phyloP scores from a whole-genome alignment of 2,329 filamentous ascomycete species.

The Colletotrichum kahawae region DNA sequence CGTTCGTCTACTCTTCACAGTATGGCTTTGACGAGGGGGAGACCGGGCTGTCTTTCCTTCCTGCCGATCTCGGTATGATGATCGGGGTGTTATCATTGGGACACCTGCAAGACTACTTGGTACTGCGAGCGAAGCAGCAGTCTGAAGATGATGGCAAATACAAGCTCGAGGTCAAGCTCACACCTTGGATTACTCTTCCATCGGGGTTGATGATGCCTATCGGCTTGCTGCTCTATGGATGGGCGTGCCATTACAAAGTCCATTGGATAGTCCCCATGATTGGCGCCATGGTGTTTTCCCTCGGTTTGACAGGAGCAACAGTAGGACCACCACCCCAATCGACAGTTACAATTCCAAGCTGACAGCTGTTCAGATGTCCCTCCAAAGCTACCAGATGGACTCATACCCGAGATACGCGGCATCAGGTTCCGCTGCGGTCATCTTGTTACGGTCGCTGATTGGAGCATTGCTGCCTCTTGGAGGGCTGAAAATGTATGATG shows the following conservation, averaged over 20 bases:
- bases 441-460: constrained; percentile 40
- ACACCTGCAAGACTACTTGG: constrained; percentile 33
- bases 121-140: constrained; percentile 22
- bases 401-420: constrained; percentile 46
- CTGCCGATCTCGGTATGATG: constrained; percentile 52
- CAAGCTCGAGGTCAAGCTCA: constrained; percentile 34
- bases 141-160: constrained; percentile 27
- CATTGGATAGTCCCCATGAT: constrained; percentile 63
- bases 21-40: constrained; percentile 55
- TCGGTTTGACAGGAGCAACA: constrained; percentile 42
- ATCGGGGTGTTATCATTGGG: constrained; percentile 44
- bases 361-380: constrained; percentile 36
- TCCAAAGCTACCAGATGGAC: constrained; percentile 69
- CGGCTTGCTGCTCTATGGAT: constrained; percentile 65
- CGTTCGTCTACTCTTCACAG: constrained; percentile 51
- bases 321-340: not conserved
- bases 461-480: constrained; percentile 44
- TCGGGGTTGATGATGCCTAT: constrained; percentile 38
- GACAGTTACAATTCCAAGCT: not conserved
- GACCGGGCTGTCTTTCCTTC: constrained; percentile 57
- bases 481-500: constrained; percentile 40
- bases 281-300: constrained; percentile 46
- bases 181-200: constrained; percentile 27
- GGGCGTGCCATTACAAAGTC: constrained; percentile 55
- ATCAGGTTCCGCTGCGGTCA: constrained; percentile 42